Base-by-base conservation (phyloP, 148 eudicot species). In the Silene conica region DNA sequence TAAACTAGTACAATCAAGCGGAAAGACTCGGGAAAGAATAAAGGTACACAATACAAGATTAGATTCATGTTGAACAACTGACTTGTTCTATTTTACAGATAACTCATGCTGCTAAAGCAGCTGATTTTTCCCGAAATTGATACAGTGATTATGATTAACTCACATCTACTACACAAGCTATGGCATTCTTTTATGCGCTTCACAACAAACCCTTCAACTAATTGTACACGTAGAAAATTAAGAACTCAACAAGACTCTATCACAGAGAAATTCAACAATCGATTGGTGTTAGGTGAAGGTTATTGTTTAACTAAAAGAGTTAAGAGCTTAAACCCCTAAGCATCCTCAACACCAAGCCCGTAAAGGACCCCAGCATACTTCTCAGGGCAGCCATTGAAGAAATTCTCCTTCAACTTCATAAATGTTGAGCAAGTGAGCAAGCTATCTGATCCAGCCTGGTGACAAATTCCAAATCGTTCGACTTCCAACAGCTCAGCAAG, bases 341-440 rank as follows among this genome's bases (percentile, higher is more conserved):
- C 77, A 62, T 81, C 80, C 75, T 82, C 85, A 38, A 79, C 84
- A 12, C 86, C 86, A 1, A 83, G 83, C 31, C 86, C 89, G 59
- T 86, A 86, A 3, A 86, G 82, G 63, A 86, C 89, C 58, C 89
- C 89, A 16, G 84, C 82, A 82, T 86, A 86, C 79, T 86, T 86
- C 82, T 84, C 89, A 0, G 89, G 81, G 71, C 77, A 71, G 71
- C 86, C 86, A 67, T 75, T 80, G 81, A 83, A 83, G 83, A 83
- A 83, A 69, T 78, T 72, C 9, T 83, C 86, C 78, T 80, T 83
- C 83, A 80, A 80, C 77, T 83, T 83, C 81, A 80, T 83, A 63
- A 80, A 83, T 38, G 86, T 67, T 57, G 68, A 77, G 66, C 74
- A 80, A 66, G 86, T 83, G 57, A 83, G 86, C 81, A 83, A 74